A percentile compares a stretch with the other conserved stretches of the same genome.
These are phyloP conservation scores for Mycena citricolor DNA, from an alignment of 1,284 basidiomycete genomes.

Conservation along the genomic window DNA sequence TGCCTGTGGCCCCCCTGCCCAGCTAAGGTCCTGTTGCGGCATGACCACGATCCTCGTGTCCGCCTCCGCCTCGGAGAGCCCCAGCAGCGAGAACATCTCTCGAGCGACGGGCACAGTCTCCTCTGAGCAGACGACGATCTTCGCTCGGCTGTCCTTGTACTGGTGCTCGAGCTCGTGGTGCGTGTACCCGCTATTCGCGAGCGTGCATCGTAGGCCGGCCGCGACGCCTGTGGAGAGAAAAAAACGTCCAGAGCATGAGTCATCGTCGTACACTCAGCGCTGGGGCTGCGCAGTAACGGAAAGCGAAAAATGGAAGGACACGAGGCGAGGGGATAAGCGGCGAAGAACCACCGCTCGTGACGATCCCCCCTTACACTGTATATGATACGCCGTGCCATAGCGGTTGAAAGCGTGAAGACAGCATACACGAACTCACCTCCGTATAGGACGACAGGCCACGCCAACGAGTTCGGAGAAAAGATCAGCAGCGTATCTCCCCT, in stretches of 20 bases:
- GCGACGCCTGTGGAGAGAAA: constrained; percentile 30
- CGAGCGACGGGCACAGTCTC: constrained; percentile 48
- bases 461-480: constrained; percentile 62
- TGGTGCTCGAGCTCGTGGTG: constrained; percentile 63
- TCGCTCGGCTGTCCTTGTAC: constrained; percentile 50
- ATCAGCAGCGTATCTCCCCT: constrained; percentile 51
- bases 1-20: constrained; percentile 27
- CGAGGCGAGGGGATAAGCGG: no score
- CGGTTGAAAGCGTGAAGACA: no score
- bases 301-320: no score
- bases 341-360: no score
- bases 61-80: constrained; percentile 48
- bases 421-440: constrained; percentile 39
- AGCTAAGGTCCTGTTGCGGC: constrained; percentile 19
- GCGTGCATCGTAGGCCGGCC: constrained; percentile 53
- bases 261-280: no score
- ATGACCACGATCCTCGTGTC: constrained; percentile 48
- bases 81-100: constrained; percentile 52
- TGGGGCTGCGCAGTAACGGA: no score
- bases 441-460: constrained; percentile 62
- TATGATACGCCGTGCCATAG: no score
- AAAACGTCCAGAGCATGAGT: no score
- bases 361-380: no score
- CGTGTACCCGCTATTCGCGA: constrained; percentile 67
- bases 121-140: constrained; percentile 59